Evolutionary conservation across 495 filamentous ascomycete species (phyloP).

Genomic region (Umbilicaria muhlenbergii): DNA sequence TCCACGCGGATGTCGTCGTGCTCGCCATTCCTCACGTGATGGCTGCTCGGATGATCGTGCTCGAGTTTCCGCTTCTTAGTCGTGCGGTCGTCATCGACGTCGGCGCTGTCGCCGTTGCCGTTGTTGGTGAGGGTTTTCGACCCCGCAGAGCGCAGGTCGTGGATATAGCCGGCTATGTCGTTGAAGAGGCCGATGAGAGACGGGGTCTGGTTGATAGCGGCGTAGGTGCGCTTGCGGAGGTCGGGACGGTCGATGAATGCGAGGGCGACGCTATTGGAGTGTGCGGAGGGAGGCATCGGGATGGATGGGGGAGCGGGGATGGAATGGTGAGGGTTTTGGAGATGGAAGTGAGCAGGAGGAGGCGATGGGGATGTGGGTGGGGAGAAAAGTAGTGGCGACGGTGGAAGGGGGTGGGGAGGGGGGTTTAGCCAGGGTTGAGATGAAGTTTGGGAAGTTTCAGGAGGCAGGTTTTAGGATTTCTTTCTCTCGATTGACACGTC

Average conservation of each 20-base stretch:
- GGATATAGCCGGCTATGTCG: conserved; percentile 33
- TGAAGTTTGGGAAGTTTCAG: too few species aligned
- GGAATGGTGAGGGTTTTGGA: conserved; percentile 41
- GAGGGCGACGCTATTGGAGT: conserved; percentile 38
- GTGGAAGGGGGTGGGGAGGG: too few species aligned
- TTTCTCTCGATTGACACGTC: too few species aligned
- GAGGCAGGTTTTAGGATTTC: too few species aligned
- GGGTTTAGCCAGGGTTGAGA: too few species aligned
- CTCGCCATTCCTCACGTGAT: conserved; percentile 30
- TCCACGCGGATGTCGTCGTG: conserved; percentile 21
- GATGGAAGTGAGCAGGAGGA: too few species aligned
- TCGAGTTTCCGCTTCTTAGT: conserved; percentile 43
- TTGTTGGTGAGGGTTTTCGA: too few species aligned
- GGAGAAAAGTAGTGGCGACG: too few species aligned
- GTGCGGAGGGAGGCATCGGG: too few species aligned
- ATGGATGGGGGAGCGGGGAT: too few species aligned
- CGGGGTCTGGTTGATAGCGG: not conserved
- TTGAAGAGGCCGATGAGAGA: conserved; percentile 20
- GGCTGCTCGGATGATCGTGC: too few species aligned
- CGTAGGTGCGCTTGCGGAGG: conserved; percentile 20
- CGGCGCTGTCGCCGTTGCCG: conserved; percentile 6
- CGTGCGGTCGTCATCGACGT: conserved; percentile 22
- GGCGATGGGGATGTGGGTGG: too few species aligned
- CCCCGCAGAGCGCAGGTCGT: conserved; percentile 20
- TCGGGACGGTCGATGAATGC: conserved; percentile 64